Conservation (phyloP, 1,284 basidiomycete species). For the Peniophora sp. region DNA sequence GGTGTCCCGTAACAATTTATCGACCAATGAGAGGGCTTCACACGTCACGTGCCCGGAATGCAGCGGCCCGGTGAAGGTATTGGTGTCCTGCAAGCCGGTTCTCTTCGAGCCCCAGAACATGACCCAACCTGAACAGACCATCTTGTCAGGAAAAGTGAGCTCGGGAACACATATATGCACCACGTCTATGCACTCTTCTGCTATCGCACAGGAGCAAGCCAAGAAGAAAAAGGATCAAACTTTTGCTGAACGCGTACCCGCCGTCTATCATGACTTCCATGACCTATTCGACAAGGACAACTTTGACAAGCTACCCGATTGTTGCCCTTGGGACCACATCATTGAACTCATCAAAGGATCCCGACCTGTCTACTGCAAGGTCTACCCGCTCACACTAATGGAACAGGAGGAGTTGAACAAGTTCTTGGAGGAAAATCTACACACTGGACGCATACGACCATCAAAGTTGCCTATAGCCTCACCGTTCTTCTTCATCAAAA, state of each 20-base stretch:
- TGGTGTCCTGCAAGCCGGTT: no score
- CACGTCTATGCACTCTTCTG: background rate
- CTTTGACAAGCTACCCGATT: background rate
- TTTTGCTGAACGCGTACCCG: background rate
- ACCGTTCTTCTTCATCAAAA: conserved; percentile 25
- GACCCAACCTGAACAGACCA: no score
- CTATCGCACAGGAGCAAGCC: background rate
- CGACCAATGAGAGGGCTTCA: no score
- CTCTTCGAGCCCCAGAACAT: no score
- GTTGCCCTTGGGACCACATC: conserved; percentile 3
- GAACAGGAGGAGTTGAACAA: conserved; percentile 13
- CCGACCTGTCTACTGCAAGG: conserved; percentile 1
- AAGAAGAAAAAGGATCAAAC: background rate
- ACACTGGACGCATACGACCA: conserved; percentile 5
- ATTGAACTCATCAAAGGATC: conserved; percentile 3
- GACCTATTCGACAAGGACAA: conserved; percentile 2
- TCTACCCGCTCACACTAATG: conserved; percentile 13
- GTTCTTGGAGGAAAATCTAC: conserved; percentile 17
- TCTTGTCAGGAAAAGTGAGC: no score
- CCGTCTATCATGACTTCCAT: conserved; percentile 1
- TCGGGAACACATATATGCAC: no score
- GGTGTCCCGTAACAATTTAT: no score
- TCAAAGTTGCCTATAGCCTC: conserved; percentile 16
- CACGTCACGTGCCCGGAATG: no score
- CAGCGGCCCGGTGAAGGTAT: no score